Base-by-base conservation (phyloP, 331 rosid genomes). In the Malus hybrid region DNA sequence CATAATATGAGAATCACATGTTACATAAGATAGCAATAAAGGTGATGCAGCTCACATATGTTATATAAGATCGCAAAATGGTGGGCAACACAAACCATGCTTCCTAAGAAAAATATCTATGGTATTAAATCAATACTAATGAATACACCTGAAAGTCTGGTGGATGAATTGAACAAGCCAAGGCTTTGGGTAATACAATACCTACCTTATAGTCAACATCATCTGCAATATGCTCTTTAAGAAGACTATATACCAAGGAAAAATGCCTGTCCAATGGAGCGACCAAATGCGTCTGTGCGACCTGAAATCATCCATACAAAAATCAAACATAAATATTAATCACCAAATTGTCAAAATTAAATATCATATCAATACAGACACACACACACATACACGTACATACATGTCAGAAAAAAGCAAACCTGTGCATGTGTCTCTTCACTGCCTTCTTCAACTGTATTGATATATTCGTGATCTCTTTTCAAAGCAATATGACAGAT, bases 351-450 rank as follows among this genome's bases (percentile, higher is more conserved):
- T 14, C 50, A 27, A 12, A 33, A 69, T 27, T 9, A 10, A 28
- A 16, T 6, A 4, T 4, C 28, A 56, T 55, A 6, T 39, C 27
- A 22, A 67, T 12, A 39, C 10, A 0, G 1, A 5, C 3, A 52
- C 52, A 27, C 10, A 42, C 50, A 42, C 50, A 11, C 50, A 42
- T 42, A 52, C 4, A 69, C 6, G 65, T 31, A 31, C 32, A 31
- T 31, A 31, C 32, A 42, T 42, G 50, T 10, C 69, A 83, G 22
- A 65, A 28, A 65, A 67, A 34, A 62, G 44, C 77, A 34, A 83
- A 88, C 99, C 94, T 92, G 91, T 5, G 99, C 74, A 85, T 95
- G 97, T n/a, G 99, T 95, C 86, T 95, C 99, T 77, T 86, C 98
- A 34, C 87, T 76, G 71, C 97, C 99, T 83, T 85, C 91, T 80